phyloP scores from a whole-genome alignment of 75 land plant genomes.

The Pinus taeda region DNA sequence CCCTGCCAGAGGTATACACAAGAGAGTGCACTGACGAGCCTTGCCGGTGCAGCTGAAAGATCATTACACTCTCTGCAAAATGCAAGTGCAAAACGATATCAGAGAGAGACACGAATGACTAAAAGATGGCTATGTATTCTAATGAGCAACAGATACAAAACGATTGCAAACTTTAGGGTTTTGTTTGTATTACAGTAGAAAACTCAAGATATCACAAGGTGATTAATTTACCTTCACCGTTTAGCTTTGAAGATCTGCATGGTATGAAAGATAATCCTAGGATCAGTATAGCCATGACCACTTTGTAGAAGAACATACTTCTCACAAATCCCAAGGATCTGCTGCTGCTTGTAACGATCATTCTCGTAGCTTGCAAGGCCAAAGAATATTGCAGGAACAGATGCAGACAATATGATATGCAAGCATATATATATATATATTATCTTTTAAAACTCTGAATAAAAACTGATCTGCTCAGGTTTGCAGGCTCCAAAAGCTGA shows the following conservation, averaged over 20 bases:
- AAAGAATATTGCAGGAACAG: neutral
- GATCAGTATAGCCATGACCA: neutral
- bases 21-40: no score
- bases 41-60: neutral
- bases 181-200: neutral
- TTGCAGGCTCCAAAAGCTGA: no score
- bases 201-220: neutral
- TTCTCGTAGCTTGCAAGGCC: neutral
- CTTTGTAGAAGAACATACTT: neutral
- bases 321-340: no score
- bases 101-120: neutral
- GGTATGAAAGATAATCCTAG: neutral
- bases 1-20: neutral
- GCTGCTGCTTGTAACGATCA: neutral
- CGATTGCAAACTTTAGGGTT: no score
- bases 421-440: no score
- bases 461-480: no score
- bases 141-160: neutral
- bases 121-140: neutral
- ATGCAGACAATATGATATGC: no score
- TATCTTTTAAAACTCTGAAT: no score
- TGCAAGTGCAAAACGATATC: neutral
- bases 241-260: neutral
- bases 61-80: neutral
- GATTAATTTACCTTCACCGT: neutral